These are phyloP conservation scores for Saccharomycodes ludwigii DNA, from an alignment of 805 yeast species.

Conservation along the genomic window DNA sequence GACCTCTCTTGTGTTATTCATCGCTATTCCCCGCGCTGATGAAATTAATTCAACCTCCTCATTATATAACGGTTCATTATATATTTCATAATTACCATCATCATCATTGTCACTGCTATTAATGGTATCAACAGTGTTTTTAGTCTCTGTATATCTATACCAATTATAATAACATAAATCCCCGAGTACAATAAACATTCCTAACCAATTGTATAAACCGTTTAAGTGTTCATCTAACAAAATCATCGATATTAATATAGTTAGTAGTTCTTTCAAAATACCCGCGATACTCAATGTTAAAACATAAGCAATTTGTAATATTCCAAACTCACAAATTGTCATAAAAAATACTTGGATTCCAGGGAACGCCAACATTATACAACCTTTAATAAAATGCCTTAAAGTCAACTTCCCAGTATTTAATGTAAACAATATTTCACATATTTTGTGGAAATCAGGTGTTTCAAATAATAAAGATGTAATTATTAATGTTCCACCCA, in stretches of 20 bases:
- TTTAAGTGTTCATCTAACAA: constrained; percentile 61
- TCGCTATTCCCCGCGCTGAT: no score
- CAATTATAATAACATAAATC: constrained; percentile 80
- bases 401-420: constrained; percentile 5
- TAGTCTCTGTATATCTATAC: constrained; percentile 21
- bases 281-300: constrained; percentile 85
- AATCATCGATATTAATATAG: constrained; percentile 55
- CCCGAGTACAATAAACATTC: constrained; percentile 56
- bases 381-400: constrained; percentile 35
- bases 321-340: constrained; percentile 80
- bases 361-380: constrained; percentile 56
- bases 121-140: background rate
- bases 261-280: constrained; percentile 80
- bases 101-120: no score
- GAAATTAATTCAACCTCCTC: no score
- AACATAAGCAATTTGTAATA: constrained; percentile 71
- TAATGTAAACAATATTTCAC: constrained; percentile 14
- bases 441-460: constrained; percentile 18
- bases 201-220: constrained; percentile 54
- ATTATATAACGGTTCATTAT: no score
- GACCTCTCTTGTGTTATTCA: no score
- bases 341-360: constrained; percentile 80
- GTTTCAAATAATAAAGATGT: constrained; percentile 67
- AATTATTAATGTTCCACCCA: constrained; percentile 50
- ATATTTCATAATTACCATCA: no score